Evolutionary conservation across 2,329 filamentous ascomycete genomes (phyloP), one percentile per base, ranked within the genome.

Genomic region (Fusarium burgessii): DNA sequence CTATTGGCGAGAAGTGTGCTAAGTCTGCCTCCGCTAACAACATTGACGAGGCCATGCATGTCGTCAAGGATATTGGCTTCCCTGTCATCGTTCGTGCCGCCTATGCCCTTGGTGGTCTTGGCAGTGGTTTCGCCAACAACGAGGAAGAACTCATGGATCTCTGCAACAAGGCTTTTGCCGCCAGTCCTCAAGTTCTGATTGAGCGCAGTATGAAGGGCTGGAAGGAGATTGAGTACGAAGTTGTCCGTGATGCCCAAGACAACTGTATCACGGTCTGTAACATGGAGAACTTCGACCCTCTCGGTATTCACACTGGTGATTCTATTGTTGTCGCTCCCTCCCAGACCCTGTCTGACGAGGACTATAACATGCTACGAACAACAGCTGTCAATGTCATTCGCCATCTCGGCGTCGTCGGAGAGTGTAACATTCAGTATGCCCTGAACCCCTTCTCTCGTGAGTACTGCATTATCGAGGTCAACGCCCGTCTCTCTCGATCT

Each of bases 181-280:
- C 93, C 74, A 97, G 94, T 79, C 96, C 96, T 12, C 96, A 99
- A 80, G 93, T 99, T 11, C 88, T 99, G 59, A 97, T 99, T 76
- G 96, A 99, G 85, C 91, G 93, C 81, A 97, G 94, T 84, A 98
- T 99, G 95, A 98, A 98, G 85, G 96, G 96, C 65, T 99, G 96
- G 96, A 99, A 99, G 83, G 96, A 99, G 83, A 97, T 98, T 70
- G 96, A 99, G 82, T 99, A 98, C 79, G 96, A 99, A 82, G 96
- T 98, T 68, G 96, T 99, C 42, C 92, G 96, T 77, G 96, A 98
- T 85, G 92, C 91, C 62, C 91, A 94, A 76, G 95, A 99, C 84
- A 98, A 98, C 87, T 99, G 96, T 81, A 98, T 99, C 80, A 99
- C 96, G 10, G 96, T 99, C 68, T 99, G 96, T 82, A 99, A 99